Evolutionary conservation across 2,329 filamentous ascomycete species (phyloP), one percentile per base, ranked within the genome.

Genomic region (Xylaria sp.): DNA sequence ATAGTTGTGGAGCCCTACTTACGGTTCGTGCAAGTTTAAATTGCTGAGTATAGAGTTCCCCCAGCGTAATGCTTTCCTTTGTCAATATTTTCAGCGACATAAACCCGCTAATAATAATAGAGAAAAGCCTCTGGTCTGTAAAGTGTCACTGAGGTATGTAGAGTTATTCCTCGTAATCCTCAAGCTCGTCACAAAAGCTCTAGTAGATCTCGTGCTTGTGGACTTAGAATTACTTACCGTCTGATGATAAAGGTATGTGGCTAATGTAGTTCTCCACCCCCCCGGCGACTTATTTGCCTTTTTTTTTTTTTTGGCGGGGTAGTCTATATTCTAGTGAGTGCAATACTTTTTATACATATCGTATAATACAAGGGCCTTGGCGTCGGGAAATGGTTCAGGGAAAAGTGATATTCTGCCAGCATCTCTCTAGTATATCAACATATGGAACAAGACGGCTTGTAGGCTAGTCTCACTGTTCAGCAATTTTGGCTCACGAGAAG

Each of bases 281-380:
- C n/a, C 33, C 4, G 2, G 17, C 41, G 23, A 5, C n/a, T 15
- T 0, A 15, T 17, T 13, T 27, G 49, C 21, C 15, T 13, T 6
- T 27, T 17, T 1, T 17, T 40, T 6, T 27, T 17, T 1, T 17
- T 40, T 38, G 10, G 29, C 4, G 13, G 17, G 11, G 15, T 21
- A 46, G 15, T 15, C 15, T 15, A 46, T 25, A 11, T 11, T 21
- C 1, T 44, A 17, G 9, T 25, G 3, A 43, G 38, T 19, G 19
- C 21, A 47, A 10, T 9, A 38, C 7, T 11, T 15, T 29, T 57
- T 57, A 13, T 29, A 38, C 1, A 46, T 19, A 19, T 6, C 9
- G 31, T 54, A 62, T 48, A 48, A 62, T 9, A 54, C 8, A n/a
- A 58, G 48, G 21, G 51, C 48, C 27, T 23, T 48, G 15, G 33